phyloP scores from a whole-genome alignment of 768 basidiomycete species.

The Pleurotus citrinopileatus region DNA sequence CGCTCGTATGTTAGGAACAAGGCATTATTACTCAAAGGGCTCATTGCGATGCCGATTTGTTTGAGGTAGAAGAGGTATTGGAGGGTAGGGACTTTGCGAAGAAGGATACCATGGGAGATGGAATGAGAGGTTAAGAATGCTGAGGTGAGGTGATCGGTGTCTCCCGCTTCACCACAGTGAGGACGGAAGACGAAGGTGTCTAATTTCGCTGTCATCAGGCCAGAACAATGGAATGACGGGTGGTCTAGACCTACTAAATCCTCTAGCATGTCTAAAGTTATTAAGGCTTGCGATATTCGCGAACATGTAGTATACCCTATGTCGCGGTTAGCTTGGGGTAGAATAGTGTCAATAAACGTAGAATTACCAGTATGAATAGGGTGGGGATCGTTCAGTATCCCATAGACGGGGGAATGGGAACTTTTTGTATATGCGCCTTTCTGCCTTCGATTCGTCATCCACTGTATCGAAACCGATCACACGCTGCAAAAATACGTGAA shows the following conservation, averaged over 20 bases:
- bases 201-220: conserved; percentile 27
- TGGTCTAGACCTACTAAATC: conserved; percentile 72
- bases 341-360: background rate
- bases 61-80: conserved; percentile 98
- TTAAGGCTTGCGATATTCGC: conserved; percentile 96
- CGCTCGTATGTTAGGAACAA: conserved; percentile 95
- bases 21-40: conserved; percentile 96
- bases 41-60: conserved; percentile 99
- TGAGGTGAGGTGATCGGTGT: conserved; percentile 95
- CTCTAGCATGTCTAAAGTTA: conserved; percentile 82
- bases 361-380: conserved; percentile 90
- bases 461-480: conserved; percentile 98
- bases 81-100: conserved; percentile 95
- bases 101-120: conserved; percentile 97
- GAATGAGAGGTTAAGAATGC: conserved; percentile 96
- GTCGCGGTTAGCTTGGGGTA: background rate
- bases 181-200: conserved; percentile 97
- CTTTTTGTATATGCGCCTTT: conserved; percentile 88
- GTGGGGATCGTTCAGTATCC: conserved; percentile 87
- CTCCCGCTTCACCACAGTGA: conserved; percentile 97
- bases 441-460: conserved; percentile 95
- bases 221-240: background rate
- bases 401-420: conserved; percentile 91
- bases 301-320: conserved; percentile 95
- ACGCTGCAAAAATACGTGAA: conserved; percentile 93